phyloP scores from a whole-genome alignment of 257 asterid genomes.

The Lavandula angustifolia region DNA sequence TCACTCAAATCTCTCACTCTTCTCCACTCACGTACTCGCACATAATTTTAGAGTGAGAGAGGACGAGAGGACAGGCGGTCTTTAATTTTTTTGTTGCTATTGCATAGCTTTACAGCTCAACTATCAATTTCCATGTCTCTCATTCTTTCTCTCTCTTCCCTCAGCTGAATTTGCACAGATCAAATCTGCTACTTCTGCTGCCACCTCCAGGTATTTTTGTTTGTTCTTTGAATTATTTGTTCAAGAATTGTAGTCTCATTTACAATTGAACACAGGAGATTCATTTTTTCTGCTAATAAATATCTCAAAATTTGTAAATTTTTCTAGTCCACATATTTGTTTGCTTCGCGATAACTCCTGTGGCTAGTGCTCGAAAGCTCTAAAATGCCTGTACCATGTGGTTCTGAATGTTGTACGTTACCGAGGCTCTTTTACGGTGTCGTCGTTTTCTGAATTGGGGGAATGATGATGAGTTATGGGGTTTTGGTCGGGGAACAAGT shows the following conservation, averaged over 20 bases:
- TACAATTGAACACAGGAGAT: conserved; percentile 14
- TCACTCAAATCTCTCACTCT: conserved; percentile 34
- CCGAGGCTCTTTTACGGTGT: conserved; percentile 21
- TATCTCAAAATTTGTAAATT: neutral
- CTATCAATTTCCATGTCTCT: conserved; percentile 36
- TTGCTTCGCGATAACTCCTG: conserved; percentile 24
- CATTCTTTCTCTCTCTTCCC: conserved; percentile 31
- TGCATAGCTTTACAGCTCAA: conserved; percentile 60
- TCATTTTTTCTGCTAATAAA: conserved; percentile 18
- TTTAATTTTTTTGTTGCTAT: conserved; percentile 46
- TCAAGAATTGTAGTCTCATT: conserved; percentile 20
- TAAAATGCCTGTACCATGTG: conserved; percentile 30
- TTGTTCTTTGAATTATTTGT: conserved; percentile 6
- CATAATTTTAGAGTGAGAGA: conserved; percentile 46
- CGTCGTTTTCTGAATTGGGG: conserved; percentile 28
- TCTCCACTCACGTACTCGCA: conserved; percentile 22
- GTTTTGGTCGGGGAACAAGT: no score
- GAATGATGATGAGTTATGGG: conserved; percentile 15
- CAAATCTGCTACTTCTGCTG: conserved; percentile 47
- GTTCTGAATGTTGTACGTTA: conserved; percentile 23
- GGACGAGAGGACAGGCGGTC: conserved; percentile 26
- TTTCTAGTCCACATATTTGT: conserved; percentile 6
- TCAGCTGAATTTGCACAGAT: conserved; percentile 45
- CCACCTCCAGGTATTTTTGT: conserved; percentile 41
- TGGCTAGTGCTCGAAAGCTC: conserved; percentile 21